These are phyloP conservation scores for Globisporangium solare DNA, from an alignment of 352 stramenopile species.

Conservation along the genomic window DNA sequence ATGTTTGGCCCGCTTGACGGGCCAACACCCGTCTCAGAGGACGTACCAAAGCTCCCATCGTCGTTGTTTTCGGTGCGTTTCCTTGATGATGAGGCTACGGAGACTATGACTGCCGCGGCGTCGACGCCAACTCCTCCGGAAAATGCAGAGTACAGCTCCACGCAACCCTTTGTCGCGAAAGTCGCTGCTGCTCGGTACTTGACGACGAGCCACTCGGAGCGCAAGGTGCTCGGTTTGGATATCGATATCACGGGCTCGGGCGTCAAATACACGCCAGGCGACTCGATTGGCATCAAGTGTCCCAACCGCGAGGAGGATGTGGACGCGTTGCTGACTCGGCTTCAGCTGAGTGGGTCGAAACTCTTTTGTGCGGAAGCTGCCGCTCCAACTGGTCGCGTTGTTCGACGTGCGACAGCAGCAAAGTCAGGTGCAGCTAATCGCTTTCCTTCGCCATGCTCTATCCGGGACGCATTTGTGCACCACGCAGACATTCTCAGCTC, in stretches of 20 bases:
- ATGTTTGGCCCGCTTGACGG: constrained; percentile 45
- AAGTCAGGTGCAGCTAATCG: constrained; percentile 32
- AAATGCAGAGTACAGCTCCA: constrained; percentile 31
- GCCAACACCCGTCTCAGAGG: constrained; percentile 32
- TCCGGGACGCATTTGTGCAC: constrained; percentile 72
- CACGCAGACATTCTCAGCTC: constrained; percentile 80
- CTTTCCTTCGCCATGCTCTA: constrained; percentile 48
- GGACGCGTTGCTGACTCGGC: constrained; percentile 49
- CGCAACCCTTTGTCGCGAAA: constrained; percentile 43
- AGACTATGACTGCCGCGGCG: neutral
- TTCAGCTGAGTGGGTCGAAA: constrained; percentile 35
- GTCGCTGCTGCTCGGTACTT: constrained; percentile 45
- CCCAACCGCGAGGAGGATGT: constrained; percentile 69
- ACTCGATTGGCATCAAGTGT: constrained; percentile 85
- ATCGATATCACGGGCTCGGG: constrained; percentile 37
- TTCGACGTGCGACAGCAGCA: constrained; percentile 2
- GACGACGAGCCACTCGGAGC: constrained; percentile 35
- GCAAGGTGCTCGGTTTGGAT: constrained; percentile 55
- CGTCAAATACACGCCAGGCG: constrained; percentile 72
- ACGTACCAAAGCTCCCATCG: constrained; percentile 53
- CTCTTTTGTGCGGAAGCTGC: constrained; percentile 33
- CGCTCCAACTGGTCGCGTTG: constrained; percentile 16
- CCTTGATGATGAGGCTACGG: constrained; percentile 14
- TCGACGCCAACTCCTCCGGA: neutral
- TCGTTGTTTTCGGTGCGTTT: constrained; percentile 43